Evolutionary conservation across 73 alveolate species (phyloP), one percentile per base, ranked within the genome.

Genomic region (Paraurostyla sp.): DNA sequence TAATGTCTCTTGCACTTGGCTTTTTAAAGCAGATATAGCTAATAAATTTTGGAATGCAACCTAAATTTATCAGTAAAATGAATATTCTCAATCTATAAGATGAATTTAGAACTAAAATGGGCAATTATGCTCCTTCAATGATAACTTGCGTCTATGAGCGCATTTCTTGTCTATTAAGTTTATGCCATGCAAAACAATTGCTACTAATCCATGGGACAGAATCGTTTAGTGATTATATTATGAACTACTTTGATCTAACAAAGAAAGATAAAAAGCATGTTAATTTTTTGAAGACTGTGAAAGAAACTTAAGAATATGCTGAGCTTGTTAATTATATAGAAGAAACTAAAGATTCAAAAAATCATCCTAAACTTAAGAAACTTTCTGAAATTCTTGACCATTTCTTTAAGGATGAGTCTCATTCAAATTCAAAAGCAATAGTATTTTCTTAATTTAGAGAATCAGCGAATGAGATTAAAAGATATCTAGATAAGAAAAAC

Each of bases 381-480:
- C 87, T 90, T 7, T 41, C 57, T 13, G 85, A 81, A 42, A 68
- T 90, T 22, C 60, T 90, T 18, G 60, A n/a, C 0, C 23, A 9
- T 9, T 76, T 84, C 80, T 80, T 90, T 81, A 4, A 0, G 23
- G 92, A 90, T 58, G 86, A 78, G 36, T 42, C 35, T 9, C 92
- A 90, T 60, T 1, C 4, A 0, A 40, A 83, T 29, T 91, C 96
- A 16, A 93, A 92, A 82, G 95, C 80, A 0, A 93, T 95, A 35
- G 76, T 95, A 0, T 95, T 95, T 80, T 69, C 96, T 0, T 65
- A 89, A 57, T 93, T 85, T 51, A 84, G 96, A 73, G 96, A 95
- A n/a, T 78, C 91, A 46, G 97, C 98, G n/a, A 69, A 76, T 29
- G 93, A 88, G 56, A 88, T 88, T 35, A 18, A 92, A 89, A 41